Conservation (phyloP, 2,329 filamentous ascomycete genomes). For the Phyllosticta citriasiana region DNA sequence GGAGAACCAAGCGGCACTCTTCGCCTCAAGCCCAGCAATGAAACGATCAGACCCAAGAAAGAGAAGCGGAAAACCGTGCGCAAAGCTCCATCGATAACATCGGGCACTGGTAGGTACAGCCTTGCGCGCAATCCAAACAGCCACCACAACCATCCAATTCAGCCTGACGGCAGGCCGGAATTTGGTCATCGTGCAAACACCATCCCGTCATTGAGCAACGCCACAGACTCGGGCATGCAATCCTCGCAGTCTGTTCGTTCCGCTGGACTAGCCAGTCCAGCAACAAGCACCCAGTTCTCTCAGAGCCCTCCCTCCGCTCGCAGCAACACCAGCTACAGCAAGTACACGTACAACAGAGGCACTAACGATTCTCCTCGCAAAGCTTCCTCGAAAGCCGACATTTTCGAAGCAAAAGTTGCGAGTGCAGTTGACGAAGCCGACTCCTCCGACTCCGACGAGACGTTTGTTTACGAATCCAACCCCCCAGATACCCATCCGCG, state of each 20-base stretch:
- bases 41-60: conserved; percentile 90
- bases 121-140: conserved; percentile 21
- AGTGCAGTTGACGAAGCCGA: conserved; percentile 93
- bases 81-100: conserved; percentile 61
- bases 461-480: conserved; percentile 98
- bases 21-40: conserved; percentile 79
- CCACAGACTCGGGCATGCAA: not conserved
- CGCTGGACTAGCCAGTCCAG: not conserved
- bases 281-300: not conserved
- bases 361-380: conserved; percentile 30
- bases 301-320: not conserved
- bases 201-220: not conserved
- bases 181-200: conserved; percentile 18
- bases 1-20: conserved; percentile 62
- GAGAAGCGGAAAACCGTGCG: conserved; percentile 73
- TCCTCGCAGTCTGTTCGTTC: not conserved
- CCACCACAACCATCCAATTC: conserved; percentile 12
- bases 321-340: conserved; percentile 1
- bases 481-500: conserved; percentile 53
- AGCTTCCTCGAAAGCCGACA: conserved; percentile 92
- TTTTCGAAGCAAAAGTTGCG: conserved; percentile 94
- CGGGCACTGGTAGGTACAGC: conserved; percentile 59
- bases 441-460: conserved; percentile 95
- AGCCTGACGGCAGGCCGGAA: conserved; percentile 15
- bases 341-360: conserved; percentile 12